Conservation (phyloP, 352 stramenopile genomes). For the Globisporangium irregulare region DNA sequence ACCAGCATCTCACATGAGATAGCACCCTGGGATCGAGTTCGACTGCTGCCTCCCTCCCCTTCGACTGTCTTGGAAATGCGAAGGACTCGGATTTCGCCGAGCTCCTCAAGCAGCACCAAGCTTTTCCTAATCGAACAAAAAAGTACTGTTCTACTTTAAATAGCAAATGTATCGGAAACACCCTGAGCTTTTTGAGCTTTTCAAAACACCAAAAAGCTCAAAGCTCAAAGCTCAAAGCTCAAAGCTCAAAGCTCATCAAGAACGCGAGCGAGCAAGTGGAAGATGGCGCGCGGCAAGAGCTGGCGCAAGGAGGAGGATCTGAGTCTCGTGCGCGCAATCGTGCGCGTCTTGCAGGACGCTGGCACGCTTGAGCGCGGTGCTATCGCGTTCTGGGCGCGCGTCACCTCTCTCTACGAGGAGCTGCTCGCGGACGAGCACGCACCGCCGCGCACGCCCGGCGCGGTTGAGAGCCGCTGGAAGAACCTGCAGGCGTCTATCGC, state of each 20-base stretch:
- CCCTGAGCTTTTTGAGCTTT: too few relatives aligned
- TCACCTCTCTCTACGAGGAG: slow-evolving; percentile 8
- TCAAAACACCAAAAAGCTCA: background rate
- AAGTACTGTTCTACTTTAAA: too few relatives aligned
- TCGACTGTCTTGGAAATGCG: too few relatives aligned
- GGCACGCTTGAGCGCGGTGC: background rate
- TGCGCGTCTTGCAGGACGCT: background rate
- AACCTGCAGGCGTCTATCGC: slow-evolving; percentile 7
- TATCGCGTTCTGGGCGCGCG: slow-evolving; percentile 11
- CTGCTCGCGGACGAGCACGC: slow-evolving; percentile 6
- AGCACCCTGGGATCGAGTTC: too few relatives aligned
- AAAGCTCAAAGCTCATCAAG: background rate
- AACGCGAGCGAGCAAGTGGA: background rate
- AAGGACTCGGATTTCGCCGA: too few relatives aligned
- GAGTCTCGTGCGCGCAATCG: slow-evolving; percentile 15
- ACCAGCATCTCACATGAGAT: too few relatives aligned
- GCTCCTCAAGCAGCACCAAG: too few relatives aligned
- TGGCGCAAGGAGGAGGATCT: slow-evolving; percentile 21
- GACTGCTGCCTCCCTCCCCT: too few relatives aligned
- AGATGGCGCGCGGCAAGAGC: slow-evolving; percentile 19
- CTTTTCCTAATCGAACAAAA: too few relatives aligned
- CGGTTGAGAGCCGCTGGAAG: slow-evolving; percentile 17
- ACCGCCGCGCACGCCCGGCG: slow-evolving; percentile 7
- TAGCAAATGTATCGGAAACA: too few relatives aligned
- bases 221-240: background rate